Conservation (phyloP, 2,329 filamentous ascomycete genomes). For the Magnaporthales sp. region DNA sequence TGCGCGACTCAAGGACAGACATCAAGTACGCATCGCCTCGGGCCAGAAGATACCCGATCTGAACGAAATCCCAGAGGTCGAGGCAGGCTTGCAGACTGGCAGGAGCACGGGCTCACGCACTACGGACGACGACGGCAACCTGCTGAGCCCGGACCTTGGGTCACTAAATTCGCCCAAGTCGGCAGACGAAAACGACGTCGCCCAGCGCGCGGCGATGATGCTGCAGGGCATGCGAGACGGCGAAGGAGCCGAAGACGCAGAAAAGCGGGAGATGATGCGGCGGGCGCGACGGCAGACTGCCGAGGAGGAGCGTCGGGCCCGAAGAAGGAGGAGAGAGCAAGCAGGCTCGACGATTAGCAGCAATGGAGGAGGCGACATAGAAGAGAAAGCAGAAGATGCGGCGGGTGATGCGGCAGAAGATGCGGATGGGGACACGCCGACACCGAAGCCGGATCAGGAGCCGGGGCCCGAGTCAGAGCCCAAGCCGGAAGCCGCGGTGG, state of each 20-base stretch:
- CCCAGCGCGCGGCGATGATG: slow-evolving; percentile 73
- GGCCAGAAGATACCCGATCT: slow-evolving; percentile 80
- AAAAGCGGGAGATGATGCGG: slow-evolving; percentile 53
- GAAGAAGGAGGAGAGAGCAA: slow-evolving; percentile 59
- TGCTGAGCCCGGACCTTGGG: slow-evolving; percentile 39
- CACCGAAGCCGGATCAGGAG: slow-evolving; percentile 9
- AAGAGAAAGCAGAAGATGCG: slow-evolving; percentile 13
- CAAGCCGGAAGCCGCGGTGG: slow-evolving; percentile 10
- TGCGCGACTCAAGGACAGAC: slow-evolving; percentile 80
- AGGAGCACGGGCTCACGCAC: slow-evolving; percentile 25
- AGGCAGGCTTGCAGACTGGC: slow-evolving; percentile 23
- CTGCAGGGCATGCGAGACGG: slow-evolving; percentile 73
- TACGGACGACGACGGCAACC: slow-evolving; percentile 38
- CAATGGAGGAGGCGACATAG: slow-evolving; percentile 47
- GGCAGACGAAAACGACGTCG: slow-evolving; percentile 62
- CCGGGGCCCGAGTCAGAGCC: slow-evolving; percentile 9
- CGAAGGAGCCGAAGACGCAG: slow-evolving; percentile 42
- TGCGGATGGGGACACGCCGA: slow-evolving; percentile 12
- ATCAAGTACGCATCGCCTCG: slow-evolving; percentile 82
- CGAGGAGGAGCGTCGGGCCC: slow-evolving; percentile 64
- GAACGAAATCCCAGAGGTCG: slow-evolving; percentile 51
- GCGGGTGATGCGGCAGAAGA: slow-evolving; percentile 9
- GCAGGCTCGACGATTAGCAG: slow-evolving; percentile 28
- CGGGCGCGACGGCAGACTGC: slow-evolving; percentile 59
- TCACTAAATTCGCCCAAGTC: slow-evolving; percentile 23